These are phyloP conservation scores for Akebia trifoliata DNA, from an alignment of 164 flowering plant genomes.

Conservation along the genomic window DNA sequence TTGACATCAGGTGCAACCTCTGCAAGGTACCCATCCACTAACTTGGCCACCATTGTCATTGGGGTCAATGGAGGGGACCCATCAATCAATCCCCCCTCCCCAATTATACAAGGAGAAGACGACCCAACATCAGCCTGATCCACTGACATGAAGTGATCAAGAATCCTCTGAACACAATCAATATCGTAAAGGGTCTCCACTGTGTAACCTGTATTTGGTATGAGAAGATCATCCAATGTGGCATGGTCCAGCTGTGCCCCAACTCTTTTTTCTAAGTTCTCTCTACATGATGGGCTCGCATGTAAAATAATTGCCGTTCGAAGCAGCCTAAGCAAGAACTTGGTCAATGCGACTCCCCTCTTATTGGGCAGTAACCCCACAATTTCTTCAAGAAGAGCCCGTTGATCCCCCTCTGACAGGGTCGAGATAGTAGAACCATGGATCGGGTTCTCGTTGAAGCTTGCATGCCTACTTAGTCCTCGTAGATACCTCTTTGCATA, in stretches of 20 bases:
- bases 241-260: constrained; percentile 75
- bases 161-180: constrained; percentile 68
- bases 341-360: constrained; percentile 51
- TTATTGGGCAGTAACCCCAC: constrained; percentile 51
- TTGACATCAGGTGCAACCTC: constrained; percentile 73
- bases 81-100: constrained; percentile 46
- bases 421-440: constrained; percentile 24
- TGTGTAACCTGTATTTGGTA: constrained; percentile 62
- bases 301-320: constrained; percentile 57
- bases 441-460: constrained; percentile 24
- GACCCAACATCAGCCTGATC: constrained; percentile 27
- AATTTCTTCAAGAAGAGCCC: constrained; percentile 62
- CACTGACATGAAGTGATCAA: constrained; percentile 49
- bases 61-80: constrained; percentile 37
- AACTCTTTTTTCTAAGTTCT: constrained; percentile 57
- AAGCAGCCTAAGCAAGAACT: constrained; percentile 50
- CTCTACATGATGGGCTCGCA: constrained; percentile 44
- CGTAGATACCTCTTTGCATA: constrained; percentile 57
- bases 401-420: constrained; percentile 43
- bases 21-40: constrained; percentile 68
- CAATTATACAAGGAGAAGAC: constrained; percentile 32
- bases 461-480: constrained; percentile 38
- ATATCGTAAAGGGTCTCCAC: constrained; percentile 66
- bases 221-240: constrained; percentile 58
- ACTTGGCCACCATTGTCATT: constrained; percentile 63